Evolutionary conservation across 139 green algal genomes (phyloP).

Genomic region (Mesotaenium endlicherianum): DNA sequence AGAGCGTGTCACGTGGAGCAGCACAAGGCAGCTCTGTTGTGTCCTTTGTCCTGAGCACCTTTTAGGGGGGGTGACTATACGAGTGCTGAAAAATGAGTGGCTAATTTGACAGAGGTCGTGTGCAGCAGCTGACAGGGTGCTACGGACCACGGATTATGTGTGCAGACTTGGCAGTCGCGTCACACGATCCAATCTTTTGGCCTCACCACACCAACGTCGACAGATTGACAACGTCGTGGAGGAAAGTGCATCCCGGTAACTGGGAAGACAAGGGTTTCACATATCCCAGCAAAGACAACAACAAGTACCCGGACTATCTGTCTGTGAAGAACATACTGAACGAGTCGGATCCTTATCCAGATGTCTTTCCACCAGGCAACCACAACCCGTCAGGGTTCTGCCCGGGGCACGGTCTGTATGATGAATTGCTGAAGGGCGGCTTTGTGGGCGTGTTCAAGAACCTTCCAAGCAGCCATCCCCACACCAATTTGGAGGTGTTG

Average conservation of each 20-base stretch:
- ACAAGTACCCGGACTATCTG: neutral
- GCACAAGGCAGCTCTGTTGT: no score
- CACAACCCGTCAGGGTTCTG: neutral
- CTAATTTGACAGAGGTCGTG: no score
- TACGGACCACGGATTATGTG: no score
- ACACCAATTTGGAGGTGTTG: no score
- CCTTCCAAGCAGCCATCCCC: no score
- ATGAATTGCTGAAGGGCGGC: neutral
- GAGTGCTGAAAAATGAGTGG: no score
- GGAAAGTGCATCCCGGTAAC: neutral
- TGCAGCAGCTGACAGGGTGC: no score
- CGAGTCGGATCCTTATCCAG: neutral
- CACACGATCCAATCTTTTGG: conserved; percentile 11
- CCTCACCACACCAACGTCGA: conserved; percentile 11
- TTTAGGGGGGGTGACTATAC: no score
- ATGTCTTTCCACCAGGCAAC: neutral
- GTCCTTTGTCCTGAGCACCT: no score
- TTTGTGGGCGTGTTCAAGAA: neutral
- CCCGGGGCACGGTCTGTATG: neutral
- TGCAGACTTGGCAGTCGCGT: neutral
- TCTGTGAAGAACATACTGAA: neutral
- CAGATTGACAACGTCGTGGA: neutral
- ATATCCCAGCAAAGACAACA: neutral
- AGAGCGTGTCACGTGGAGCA: no score
- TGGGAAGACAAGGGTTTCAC: conserved; percentile 5